These are phyloP conservation scores for Hawksworthiomyces lignivorus DNA, from an alignment of 2,329 filamentous ascomycete genomes.

Conservation along the genomic window DNA sequence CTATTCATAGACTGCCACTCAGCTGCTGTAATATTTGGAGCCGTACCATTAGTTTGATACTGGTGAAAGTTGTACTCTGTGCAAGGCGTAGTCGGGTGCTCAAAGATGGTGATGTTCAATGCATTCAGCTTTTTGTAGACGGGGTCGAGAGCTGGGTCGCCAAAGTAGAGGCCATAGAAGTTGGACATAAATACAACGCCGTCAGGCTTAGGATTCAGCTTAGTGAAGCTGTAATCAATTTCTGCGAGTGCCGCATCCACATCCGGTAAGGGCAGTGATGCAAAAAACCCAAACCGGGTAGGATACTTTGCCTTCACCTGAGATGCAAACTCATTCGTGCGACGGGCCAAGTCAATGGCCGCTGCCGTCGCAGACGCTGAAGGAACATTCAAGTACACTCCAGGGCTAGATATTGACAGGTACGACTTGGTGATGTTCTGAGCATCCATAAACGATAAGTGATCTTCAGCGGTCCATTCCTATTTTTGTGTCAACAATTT, in stretches of 20 bases:
- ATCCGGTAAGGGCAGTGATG: conserved; percentile 44
- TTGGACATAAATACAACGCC: conserved; percentile 47
- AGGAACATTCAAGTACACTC: conserved; percentile 18
- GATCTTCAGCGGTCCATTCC: conserved; percentile 9
- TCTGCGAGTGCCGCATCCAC: conserved; percentile 38
- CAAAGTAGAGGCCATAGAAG: conserved; percentile 43
- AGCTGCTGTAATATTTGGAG: background rate
- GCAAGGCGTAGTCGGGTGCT: conserved; percentile 46
- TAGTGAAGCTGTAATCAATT: conserved; percentile 32
- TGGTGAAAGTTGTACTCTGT: conserved; percentile 18
- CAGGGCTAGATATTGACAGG: conserved; percentile 20
- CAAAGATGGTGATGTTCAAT: conserved; percentile 40
- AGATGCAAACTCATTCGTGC: conserved; percentile 17
- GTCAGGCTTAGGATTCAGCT: conserved; percentile 33
- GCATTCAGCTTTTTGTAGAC: conserved; percentile 41
- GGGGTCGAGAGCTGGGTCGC: conserved; percentile 34
- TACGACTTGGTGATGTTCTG: conserved; percentile 16
- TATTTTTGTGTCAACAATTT: background rate
- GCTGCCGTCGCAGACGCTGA: conserved; percentile 15
- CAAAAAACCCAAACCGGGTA: conserved; percentile 40
- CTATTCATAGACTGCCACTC: conserved; percentile 17
- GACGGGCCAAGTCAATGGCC: conserved; percentile 15
- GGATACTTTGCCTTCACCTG: conserved; percentile 17
- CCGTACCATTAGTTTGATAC: conserved; percentile 9
- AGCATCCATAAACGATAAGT: conserved; percentile 17